Percentiles rank a stretch among this genome's conserved stretches.
These are phyloP conservation scores for Naganishia onofrii DNA, from an alignment of 768 basidiomycete species.

Conservation along the genomic window DNA sequence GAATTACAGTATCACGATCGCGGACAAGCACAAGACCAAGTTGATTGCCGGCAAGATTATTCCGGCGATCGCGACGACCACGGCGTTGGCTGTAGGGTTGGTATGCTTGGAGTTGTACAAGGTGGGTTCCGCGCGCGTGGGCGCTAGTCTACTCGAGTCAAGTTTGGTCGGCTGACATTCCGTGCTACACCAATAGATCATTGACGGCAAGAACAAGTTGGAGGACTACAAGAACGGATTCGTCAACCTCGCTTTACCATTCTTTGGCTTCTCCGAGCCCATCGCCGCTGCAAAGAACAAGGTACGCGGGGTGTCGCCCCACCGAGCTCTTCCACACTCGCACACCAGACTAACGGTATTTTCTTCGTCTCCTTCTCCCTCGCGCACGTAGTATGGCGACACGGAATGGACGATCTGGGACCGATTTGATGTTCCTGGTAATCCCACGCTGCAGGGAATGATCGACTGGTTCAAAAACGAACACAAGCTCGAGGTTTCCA, in stretches of 20 bases:
- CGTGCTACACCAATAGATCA: conserved; percentile 61
- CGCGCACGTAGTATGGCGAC: conserved; percentile 60
- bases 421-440: conserved; percentile 84
- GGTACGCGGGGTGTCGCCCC: conserved; percentile 46
- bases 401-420: conserved; percentile 99
- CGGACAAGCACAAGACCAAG: conserved; percentile 90
- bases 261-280: conserved; percentile 99
- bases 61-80: conserved; percentile 98
- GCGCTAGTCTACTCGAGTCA: not conserved
- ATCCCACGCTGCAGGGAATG: conserved; percentile 83
- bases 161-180: no score
- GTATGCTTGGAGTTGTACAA: conserved; percentile 97
- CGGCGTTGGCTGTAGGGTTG: conserved; percentile 88
- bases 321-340: no score
- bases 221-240: conserved; percentile 99
- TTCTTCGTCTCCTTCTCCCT: not conserved
- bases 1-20: conserved; percentile 84
- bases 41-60: conserved; percentile 96
- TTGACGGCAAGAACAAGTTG: conserved; percentile 88
- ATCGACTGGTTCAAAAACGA: conserved; percentile 76
- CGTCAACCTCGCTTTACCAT: conserved; percentile 92
- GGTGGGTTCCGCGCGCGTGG: conserved; percentile 55
- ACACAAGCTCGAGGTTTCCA: conserved; percentile 81
- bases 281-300: conserved; percentile 84
- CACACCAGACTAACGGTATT: no score